These are phyloP conservation scores for Schizochytrium sp. DNA, from an alignment of 108 stramenopile species.

Conservation along the genomic window DNA sequence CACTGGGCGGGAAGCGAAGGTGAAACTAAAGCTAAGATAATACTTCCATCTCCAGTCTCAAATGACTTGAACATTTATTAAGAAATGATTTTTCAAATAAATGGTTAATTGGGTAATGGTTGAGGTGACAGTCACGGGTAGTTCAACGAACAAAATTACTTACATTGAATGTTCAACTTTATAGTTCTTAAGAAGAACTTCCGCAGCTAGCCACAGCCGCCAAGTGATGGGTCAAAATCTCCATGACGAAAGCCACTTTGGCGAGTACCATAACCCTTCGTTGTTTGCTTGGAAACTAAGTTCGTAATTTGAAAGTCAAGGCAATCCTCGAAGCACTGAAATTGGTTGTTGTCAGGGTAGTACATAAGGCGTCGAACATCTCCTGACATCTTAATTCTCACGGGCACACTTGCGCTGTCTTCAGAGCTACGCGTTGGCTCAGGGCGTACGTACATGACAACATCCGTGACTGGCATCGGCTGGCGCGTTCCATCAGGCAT, in stretches of 20 bases:
- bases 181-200: neutral
- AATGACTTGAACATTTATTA: too few relatives aligned
- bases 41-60: too few relatives aligned
- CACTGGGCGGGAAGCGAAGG: too few relatives aligned
- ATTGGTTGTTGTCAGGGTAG: neutral
- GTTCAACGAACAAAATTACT: neutral
- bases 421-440: neutral
- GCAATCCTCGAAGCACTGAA: slow-evolving; percentile 6
- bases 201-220: slow-evolving; percentile 22
- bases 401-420: neutral
- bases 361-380: neutral
- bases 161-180: neutral
- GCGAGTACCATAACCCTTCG: neutral
- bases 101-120: too few relatives aligned
- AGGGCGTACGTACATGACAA: slow-evolving; percentile 8
- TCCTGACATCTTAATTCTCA: slow-evolving; percentile 1
- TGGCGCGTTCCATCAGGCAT: neutral
- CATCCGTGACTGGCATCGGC: slow-evolving; percentile 9
- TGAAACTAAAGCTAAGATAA: too few relatives aligned
- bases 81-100: too few relatives aligned
- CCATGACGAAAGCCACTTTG: slow-evolving; percentile 53
- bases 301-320: slow-evolving; percentile 1
- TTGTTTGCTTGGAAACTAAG: neutral
- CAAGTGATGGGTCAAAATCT: slow-evolving; percentile 32
- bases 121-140: too few relatives aligned